Evolutionary conservation across 176 grass and related monocot genomes (phyloP).

Genomic region (Aegilops sharonensis): DNA sequence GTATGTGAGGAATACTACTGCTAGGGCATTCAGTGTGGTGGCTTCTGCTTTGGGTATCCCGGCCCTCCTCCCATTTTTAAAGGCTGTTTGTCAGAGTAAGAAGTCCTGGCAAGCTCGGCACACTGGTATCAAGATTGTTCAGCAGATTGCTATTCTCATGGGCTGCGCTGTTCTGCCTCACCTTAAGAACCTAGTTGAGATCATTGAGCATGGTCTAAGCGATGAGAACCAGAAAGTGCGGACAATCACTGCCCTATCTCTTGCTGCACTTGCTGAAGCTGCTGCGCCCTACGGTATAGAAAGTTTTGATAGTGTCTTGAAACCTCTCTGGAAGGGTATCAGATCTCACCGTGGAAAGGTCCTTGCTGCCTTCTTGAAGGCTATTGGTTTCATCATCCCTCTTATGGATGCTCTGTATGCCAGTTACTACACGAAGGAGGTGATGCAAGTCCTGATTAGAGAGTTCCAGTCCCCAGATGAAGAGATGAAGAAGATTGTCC

Average conservation of each 20-base stretch:
- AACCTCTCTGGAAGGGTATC: constrained; percentile 98
- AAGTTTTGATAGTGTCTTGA: constrained; percentile 95
- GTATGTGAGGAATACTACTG: constrained; percentile 97
- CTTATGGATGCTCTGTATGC: constrained; percentile 96
- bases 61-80: constrained; percentile 67
- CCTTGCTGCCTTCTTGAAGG: constrained; percentile 94
- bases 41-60: constrained; percentile 96
- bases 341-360: constrained; percentile 89
- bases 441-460: constrained; percentile 88
- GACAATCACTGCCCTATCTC: constrained; percentile 91
- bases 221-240: constrained; percentile 98
- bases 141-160: constrained; percentile 99
- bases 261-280: constrained; percentile 92
- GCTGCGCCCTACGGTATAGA: constrained; percentile 95
- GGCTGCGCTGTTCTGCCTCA: constrained; percentile 91
- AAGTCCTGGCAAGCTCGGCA: constrained; percentile 82
- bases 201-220: constrained; percentile 88
- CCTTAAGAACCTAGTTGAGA: constrained; percentile 90
- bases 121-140: constrained; percentile 93
- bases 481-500: constrained; percentile 99
- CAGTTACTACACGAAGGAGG: constrained; percentile 97
- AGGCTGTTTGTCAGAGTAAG: constrained; percentile 63
- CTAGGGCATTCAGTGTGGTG: constrained; percentile 96
- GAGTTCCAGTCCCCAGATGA: constrained; percentile 99
- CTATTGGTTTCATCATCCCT: constrained; percentile 98